phyloP scores from a whole-genome alignment of 1,284 basidiomycete species.

The Apiotrichum sp. region DNA sequence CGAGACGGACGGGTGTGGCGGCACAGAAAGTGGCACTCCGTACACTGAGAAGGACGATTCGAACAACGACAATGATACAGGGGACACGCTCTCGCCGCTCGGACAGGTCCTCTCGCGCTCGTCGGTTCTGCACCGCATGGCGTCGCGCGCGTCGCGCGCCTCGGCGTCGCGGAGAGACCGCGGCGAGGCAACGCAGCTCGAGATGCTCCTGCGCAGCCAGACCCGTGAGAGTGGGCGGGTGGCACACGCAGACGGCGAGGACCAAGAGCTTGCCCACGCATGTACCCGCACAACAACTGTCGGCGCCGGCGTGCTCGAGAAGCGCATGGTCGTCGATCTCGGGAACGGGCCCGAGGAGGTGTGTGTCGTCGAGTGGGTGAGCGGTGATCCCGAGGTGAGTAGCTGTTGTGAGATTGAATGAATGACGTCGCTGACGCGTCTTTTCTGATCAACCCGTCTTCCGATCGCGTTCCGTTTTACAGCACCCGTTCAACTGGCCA shows the following conservation, averaged over 20 bases:
- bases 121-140: not conserved
- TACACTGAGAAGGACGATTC: not conserved
- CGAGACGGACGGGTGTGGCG: not conserved
- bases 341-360: slow-evolving; percentile 27
- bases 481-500: slow-evolving; percentile 41
- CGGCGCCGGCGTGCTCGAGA: slow-evolving; percentile 9
- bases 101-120: not conserved
- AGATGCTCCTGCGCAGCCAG: slow-evolving; percentile 6
- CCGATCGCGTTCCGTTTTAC: not conserved
- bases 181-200: slow-evolving; percentile 1
- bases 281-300: not conserved
- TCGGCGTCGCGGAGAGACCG: not conserved
- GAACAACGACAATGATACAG: not conserved
- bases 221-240: slow-evolving; percentile 5
- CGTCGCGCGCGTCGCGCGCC: not conserved
- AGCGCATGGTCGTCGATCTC: slow-evolving; percentile 4
- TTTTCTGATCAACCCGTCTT: not conserved
- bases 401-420: not conserved
- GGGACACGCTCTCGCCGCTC: not conserved
- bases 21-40: not conserved
- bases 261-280: too few relatives aligned
- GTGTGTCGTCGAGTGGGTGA: slow-evolving; percentile 34
- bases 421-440: not conserved
- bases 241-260: not conserved
- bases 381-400: slow-evolving; percentile 35